Evolutionary conservation across 805 yeast species (phyloP).

Genomic region (Metschnikowia santaceciliae): DNA sequence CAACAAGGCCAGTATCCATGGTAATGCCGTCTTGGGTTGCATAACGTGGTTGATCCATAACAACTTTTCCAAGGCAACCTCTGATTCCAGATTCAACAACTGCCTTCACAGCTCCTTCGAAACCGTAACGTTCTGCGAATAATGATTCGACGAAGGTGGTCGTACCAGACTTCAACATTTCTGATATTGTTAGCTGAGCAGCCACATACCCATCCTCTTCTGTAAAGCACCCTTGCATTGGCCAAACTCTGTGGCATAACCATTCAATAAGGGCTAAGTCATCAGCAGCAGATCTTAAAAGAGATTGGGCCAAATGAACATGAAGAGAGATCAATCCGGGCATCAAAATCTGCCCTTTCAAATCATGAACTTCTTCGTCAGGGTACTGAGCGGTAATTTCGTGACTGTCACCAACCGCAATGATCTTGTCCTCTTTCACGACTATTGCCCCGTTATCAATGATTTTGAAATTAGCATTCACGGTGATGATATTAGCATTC

Average conservation of each 20-base stretch:
- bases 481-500: constrained; percentile 12
- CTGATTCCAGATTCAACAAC: constrained; percentile 16
- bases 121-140: constrained; percentile 15
- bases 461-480: constrained; percentile 11
- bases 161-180: constrained; percentile 16
- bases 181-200: constrained; percentile 15
- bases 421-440: constrained; percentile 9
- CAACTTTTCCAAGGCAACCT: constrained; percentile 16
- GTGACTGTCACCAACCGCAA: constrained; percentile 9
- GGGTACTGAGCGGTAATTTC: constrained; percentile 4
- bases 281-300: constrained; percentile 14
- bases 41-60: constrained; percentile 17
- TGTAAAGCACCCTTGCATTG: constrained; percentile 15
- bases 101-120: constrained; percentile 14
- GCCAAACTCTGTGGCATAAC: constrained; percentile 15
- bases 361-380: constrained; percentile 5
- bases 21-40: constrained; percentile 16
- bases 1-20: constrained; percentile 14
- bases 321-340: constrained; percentile 16
- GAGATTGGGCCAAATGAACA: constrained; percentile 15
- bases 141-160: constrained; percentile 15
- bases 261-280: constrained; percentile 15
- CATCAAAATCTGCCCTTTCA: constrained; percentile 12
- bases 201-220: constrained; percentile 16
- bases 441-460: constrained; percentile 13